Evolutionary conservation across 352 stramenopile genomes (phyloP), one percentile per base, ranked within the genome.

Genomic region (Aphanomyces stellatus): DNA sequence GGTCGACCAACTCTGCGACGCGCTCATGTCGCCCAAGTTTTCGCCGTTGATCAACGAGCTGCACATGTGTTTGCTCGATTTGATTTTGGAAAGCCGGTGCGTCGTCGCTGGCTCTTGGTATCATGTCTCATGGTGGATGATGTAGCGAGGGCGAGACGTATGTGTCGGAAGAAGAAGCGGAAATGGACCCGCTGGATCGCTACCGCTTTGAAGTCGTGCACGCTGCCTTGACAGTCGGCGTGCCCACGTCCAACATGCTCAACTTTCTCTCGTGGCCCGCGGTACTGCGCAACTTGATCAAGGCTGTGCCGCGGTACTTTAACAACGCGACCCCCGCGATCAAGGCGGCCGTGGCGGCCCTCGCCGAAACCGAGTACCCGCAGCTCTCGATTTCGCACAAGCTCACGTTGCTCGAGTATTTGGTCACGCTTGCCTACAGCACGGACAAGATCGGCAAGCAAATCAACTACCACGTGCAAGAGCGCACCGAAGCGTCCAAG

Each of bases 151-250:
- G 91, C 53, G 87, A 93, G n/a, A 82, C 92, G 53, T 91, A 92
- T 62, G 71, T 90, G 37, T 92, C 85, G 1, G 87, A 95, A 61
- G 87, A 93, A 28, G 87, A 95, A 70, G 78, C 62, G 8, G 76
- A 80, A 5, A 88, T 91, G 75, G 87, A 95, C 56, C 83, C 92
- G 43, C 71, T 76, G 24, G 87, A 93, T 48, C 82, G 82, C 7
- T 92, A 88, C 68, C 80, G 82, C 35, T 93, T 85, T 65, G 83
- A 93, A 65, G 82, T 92, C 49, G 78, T 90, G 71, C 77, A 90
- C 49, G 81, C 87, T 0, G 85, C 87, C 11, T 72, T 90, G 13
- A 93, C 87, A 24, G 80, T 93, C 4, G 87, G 87, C 1, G 71
- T 92, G 19, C 87, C 87, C 15, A 93, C 80, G 19, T 76, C 74